A percentile compares a stretch with the other conserved stretches of the same genome.
phyloP scores from a whole-genome alignment of 2,329 filamentous ascomycete genomes.

The Plenodomus lindquistii region DNA sequence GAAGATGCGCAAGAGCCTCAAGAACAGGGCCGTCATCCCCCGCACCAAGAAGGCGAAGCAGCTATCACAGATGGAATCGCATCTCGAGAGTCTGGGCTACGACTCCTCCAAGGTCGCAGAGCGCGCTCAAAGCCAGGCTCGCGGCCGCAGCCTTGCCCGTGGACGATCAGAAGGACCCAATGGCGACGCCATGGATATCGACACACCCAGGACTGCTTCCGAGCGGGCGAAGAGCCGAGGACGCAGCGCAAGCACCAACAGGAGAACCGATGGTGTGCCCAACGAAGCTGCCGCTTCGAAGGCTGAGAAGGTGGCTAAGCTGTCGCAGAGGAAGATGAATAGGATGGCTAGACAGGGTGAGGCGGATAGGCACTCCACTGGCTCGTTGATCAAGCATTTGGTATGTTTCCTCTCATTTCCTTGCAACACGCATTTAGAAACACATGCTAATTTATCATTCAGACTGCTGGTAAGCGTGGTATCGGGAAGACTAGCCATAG shows the following conservation, averaged over 20 bases:
- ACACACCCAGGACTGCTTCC: constrained; percentile 45
- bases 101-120: constrained; percentile 76
- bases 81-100: constrained; percentile 82
- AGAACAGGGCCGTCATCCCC: constrained; percentile 94
- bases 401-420: constrained; percentile 59
- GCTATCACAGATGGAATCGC: constrained; percentile 82
- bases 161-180: constrained; percentile 57
- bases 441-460: constrained; percentile 17
- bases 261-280: constrained; percentile 76
- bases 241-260: constrained; percentile 67
- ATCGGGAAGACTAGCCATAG: constrained; percentile 81
- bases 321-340: constrained; percentile 98
- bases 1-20: constrained; percentile 92
- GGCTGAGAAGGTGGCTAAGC: constrained; percentile 83
- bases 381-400: constrained; percentile 86
- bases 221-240: constrained; percentile 72
- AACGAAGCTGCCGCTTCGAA: constrained; percentile 70
- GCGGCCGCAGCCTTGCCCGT: constrained; percentile 72
- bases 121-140: constrained; percentile 71
- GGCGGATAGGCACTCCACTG: constrained; percentile 85
- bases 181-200: constrained; percentile 74
- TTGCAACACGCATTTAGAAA: background rate
- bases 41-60: constrained; percentile 79
- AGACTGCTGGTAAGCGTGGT: constrained; percentile 89
- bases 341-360: constrained; percentile 96